Evolutionary conservation across 208 protist genomes (phyloP).

Genomic region (Trichomonas tenax): DNA sequence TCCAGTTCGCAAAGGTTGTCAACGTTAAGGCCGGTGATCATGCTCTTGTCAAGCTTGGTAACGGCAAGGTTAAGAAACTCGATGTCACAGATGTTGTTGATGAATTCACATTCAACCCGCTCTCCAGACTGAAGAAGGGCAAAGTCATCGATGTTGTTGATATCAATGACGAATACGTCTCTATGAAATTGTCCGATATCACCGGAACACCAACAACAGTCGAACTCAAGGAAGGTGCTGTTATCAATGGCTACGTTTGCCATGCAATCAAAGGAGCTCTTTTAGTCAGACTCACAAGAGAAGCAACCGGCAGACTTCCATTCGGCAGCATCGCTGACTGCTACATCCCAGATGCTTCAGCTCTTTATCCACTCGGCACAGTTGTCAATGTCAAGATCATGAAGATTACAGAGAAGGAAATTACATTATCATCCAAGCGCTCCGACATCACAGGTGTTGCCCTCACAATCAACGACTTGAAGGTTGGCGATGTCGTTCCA

Average conservation of each 20-base stretch:
- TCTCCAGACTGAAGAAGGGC: neutral
- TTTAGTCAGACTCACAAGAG: neutral
- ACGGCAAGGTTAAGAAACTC: neutral
- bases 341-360: neutral
- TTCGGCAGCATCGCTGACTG: neutral
- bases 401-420: neutral
- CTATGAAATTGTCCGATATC: neutral
- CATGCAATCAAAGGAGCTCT: neutral
- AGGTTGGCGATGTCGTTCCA: neutral
- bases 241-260: neutral
- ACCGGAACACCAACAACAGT: neutral
- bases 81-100: neutral
- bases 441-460: neutral
- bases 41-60: neutral
- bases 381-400: neutral
- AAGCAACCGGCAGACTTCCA: neutral
- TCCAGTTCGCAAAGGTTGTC: neutral
- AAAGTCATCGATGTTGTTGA: neutral
- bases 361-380: neutral
- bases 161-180: neutral
- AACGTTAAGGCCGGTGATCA: neutral
- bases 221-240: neutral
- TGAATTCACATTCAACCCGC: constrained; percentile 1
- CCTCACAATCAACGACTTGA: neutral
- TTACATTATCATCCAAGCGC: neutral